Conservation (phyloP, 805 yeast genomes). For the Sugiyamaella americana region DNA sequence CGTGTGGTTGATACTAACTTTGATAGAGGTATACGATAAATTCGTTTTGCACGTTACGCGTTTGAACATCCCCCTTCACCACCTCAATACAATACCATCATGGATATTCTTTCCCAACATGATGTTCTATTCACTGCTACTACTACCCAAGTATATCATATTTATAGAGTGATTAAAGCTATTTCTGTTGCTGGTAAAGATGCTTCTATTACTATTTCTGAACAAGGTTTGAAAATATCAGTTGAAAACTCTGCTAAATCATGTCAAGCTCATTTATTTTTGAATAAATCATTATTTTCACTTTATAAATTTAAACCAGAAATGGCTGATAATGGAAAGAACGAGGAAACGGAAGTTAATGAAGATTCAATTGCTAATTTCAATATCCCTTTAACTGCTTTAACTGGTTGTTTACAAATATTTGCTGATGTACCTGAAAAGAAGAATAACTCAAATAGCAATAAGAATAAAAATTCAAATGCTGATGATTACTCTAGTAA, state of each 20-base stretch:
- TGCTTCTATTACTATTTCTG: constrained; percentile 40
- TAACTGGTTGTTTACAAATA: constrained; percentile 25
- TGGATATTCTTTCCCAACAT: too few species aligned
- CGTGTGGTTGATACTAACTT: too few species aligned
- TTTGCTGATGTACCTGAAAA: constrained; percentile 9
- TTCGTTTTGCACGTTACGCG: too few species aligned
- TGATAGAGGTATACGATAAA: too few species aligned
- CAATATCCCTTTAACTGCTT: constrained; percentile 18
- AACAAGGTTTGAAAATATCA: constrained; percentile 47
- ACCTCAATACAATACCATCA: too few species aligned
- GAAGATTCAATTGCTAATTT: constrained; percentile 10
- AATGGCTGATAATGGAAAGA: background rate
- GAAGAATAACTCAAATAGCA: background rate
- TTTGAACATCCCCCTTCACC: too few species aligned
- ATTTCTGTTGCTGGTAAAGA: constrained; percentile 37
- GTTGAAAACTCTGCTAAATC: constrained; percentile 31
- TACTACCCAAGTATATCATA: constrained; percentile 42
- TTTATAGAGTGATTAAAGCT: constrained; percentile 41
- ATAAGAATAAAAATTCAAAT: background rate
- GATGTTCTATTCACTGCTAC: constrained; percentile 37
- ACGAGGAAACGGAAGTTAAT: constrained; percentile 3
- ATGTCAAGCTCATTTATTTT: constrained; percentile 23
- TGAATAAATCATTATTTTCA: constrained; percentile 19
- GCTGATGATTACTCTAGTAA: constrained; percentile 1
- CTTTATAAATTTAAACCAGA: constrained; percentile 17